Evolutionary conservation across 495 filamentous ascomycete species (phyloP), one percentile per base, ranked within the genome.

Genomic region (Friedmanniomyces simplex): DNA sequence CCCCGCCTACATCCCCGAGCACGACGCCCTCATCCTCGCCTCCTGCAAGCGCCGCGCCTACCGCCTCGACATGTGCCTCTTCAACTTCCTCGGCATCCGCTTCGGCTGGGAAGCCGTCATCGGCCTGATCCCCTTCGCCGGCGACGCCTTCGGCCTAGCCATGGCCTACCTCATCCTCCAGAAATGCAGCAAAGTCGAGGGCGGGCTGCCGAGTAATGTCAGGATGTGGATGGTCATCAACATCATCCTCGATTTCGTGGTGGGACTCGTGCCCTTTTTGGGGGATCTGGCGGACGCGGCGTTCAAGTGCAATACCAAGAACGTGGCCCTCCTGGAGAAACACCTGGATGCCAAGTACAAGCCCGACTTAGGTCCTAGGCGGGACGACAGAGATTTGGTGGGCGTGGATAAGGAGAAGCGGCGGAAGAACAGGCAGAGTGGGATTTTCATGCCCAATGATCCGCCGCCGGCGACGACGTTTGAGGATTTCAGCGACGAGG

Each of bases 41-140:
- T 81, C 82, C 46, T 86, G 94, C 61, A 89, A 91, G 64, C 76
- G 82, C 59, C 77, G 83, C 55, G 91, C 93, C 26, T 93, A 94
- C 70, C 72, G 76, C 22, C 79, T 95, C 37, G 93, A 98, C 70
- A 84, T 84, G 77, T 78, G 75, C 58, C 76, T 89, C 16, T 88
- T 85, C 69, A 90, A 80, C 65, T 78, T 85, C 66, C 80, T 82
- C 60, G 85, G 86, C 21, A 75, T 94, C 52, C 77, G 81, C 53
- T 85, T 96, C 67, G 91, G 91, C 20, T 93, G 87, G 85, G 79
- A 83, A 30, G 82, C 79, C 63, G 76, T 95, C 51, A 86, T 96
- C 63, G 91, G 82, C 7, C 61, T 95, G 36, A 67, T 96, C 43
- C 93, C 93, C 52, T 77, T 79, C 77, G 47, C 55, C 21, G 93